Evolutionary conservation across 345 rosid species (phyloP).

Genomic region (Hirschfeldia incana): DNA sequence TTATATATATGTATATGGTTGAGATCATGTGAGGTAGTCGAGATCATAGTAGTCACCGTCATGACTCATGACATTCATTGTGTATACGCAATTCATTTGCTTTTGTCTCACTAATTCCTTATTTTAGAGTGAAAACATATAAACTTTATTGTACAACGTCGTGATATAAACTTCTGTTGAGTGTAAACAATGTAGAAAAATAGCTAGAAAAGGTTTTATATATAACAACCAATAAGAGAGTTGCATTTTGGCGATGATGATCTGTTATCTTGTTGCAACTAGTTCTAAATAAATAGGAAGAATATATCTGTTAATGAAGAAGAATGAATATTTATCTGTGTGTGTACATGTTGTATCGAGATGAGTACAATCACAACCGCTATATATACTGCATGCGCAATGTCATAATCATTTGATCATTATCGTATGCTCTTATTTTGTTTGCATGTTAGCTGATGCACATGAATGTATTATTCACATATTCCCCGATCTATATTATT

Average conservation of each 20-base stretch:
- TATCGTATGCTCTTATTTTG: conserved; percentile 29
- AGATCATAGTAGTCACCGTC: conserved; percentile 36
- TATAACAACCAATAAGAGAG: conserved; percentile 3
- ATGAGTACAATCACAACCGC: conserved; percentile 34
- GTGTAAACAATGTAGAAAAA: conserved; percentile 24
- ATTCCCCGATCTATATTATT: background rate
- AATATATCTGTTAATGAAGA: background rate
- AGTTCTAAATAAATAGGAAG: background rate
- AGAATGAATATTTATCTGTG: background rate
- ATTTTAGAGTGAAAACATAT: conserved; percentile 24
- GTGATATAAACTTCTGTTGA: background rate
- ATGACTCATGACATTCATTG: conserved; percentile 35
- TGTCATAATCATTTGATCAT: conserved; percentile 5
- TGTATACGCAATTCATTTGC: conserved; percentile 34
- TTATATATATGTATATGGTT: background rate
- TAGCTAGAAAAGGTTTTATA: background rate
- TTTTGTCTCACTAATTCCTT: conserved; percentile 19
- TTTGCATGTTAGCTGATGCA: background rate
- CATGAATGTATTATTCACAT: background rate
- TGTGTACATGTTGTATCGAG: background rate
- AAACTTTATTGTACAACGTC: conserved; percentile 1
- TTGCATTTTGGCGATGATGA: conserved; percentile 6
- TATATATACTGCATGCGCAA: conserved; percentile 23
- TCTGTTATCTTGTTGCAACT: conserved; percentile 22
- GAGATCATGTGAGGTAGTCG: conserved; percentile 38